Evolutionary conservation across 208 protist genomes (phyloP).

Genomic region (Leishmania turanica): DNA sequence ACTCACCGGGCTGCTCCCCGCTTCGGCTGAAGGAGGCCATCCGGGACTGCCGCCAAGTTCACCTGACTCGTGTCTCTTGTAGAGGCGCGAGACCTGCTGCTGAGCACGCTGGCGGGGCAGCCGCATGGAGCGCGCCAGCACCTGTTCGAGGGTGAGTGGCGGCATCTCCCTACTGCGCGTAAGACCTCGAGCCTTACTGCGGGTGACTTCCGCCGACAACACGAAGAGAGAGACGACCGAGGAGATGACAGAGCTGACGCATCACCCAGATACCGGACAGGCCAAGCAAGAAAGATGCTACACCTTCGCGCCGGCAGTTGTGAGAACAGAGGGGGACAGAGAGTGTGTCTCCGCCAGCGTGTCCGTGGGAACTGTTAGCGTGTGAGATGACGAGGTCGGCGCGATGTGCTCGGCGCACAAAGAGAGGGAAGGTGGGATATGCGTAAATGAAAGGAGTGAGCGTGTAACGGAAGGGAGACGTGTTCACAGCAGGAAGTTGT

Average conservation of each 20-base stretch:
- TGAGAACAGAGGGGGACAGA: background rate
- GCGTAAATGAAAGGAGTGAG: background rate
- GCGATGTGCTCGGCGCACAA: background rate
- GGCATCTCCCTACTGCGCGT: slow-evolving; percentile 36
- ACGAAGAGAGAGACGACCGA: background rate
- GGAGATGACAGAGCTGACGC: background rate
- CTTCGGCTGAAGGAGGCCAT: too few species aligned
- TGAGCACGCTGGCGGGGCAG: slow-evolving; percentile 47
- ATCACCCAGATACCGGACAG: background rate
- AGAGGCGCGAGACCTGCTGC: slow-evolving; percentile 29
- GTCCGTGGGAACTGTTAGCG: background rate
- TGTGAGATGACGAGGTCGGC: background rate
- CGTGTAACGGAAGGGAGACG: background rate
- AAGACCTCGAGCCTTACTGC: background rate
- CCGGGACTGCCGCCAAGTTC: background rate
- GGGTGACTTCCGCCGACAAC: background rate
- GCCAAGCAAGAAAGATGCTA: background rate
- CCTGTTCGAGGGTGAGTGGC: slow-evolving; percentile 83
- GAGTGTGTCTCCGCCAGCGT: background rate
- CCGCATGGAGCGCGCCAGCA: slow-evolving; percentile 85
- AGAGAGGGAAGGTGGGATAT: background rate
- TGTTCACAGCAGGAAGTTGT: background rate
- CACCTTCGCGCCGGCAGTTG: background rate
- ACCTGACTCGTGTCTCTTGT: background rate
- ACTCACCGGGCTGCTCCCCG: background rate